Conservation (phyloP, 192 early-diverging fungal species). For the Coemansia sp. region DNA sequence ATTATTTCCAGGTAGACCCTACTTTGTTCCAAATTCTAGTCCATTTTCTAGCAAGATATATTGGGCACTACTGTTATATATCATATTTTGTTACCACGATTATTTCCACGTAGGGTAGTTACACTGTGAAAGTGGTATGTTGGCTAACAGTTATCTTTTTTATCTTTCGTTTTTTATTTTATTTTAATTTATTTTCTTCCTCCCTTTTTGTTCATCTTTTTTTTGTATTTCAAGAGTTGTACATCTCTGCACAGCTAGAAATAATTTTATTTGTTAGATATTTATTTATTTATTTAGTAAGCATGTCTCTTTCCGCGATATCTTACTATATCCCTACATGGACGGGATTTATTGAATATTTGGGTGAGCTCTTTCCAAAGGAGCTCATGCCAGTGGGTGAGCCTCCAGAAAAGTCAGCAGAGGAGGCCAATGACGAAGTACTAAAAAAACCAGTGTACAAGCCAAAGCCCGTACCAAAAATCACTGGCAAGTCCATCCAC, state of each 20-base stretch:
- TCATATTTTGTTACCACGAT: neutral
- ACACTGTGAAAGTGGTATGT: neutral
- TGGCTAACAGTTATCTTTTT: neutral
- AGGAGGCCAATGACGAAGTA: constrained; percentile 17
- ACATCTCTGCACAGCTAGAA: neutral
- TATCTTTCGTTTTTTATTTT: neutral
- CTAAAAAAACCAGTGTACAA: constrained; percentile 49
- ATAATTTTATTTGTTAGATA: neutral
- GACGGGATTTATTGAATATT: constrained; percentile 26
- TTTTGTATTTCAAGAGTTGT: constrained; percentile 2
- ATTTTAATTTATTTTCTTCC: neutral
- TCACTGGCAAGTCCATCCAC: constrained; percentile 36
- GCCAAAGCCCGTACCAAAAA: constrained; percentile 42
- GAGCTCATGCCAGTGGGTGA: constrained; percentile 49
- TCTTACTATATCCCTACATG: constrained; percentile 49
- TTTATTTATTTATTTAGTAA: neutral
- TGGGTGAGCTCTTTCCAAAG: constrained; percentile 45
- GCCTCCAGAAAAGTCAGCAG: constrained; percentile 36
- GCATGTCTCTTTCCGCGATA: constrained; percentile 25
- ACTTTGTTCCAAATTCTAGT: neutral
- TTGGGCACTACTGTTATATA: neutral
- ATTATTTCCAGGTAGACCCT: neutral
- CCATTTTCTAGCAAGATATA: neutral
- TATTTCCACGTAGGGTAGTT: neutral
- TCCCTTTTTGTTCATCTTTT: neutral